A percentile compares a stretch with the other conserved stretches of the same genome.
Conservation (phyloP, 2,329 filamentous ascomycete genomes). For the Cladophialophora carrionii region DNA sequence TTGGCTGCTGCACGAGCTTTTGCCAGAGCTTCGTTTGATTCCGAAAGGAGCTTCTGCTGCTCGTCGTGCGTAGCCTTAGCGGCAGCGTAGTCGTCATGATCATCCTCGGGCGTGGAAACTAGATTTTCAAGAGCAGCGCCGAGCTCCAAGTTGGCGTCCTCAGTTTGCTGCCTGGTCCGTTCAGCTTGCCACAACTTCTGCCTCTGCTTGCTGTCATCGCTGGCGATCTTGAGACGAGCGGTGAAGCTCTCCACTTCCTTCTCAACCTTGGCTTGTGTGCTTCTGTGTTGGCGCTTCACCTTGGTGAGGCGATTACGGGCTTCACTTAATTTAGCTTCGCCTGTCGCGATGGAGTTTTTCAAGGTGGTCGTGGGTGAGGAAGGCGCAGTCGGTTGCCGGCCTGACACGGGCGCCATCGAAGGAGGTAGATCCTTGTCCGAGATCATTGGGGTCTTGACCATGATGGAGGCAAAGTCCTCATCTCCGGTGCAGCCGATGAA, state of each 20-base stretch:
- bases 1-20: conserved; percentile 56
- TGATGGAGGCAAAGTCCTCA: conserved; percentile 62
- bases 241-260: conserved; percentile 64
- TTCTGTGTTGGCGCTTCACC: conserved; percentile 64
- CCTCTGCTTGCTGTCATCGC: conserved; percentile 64
- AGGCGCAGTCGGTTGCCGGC: conserved; percentile 63
- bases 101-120: conserved; percentile 61
- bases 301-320: conserved; percentile 62
- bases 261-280: conserved; percentile 60
- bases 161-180: conserved; percentile 65
- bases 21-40: conserved; percentile 56
- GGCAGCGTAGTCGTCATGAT: conserved; percentile 56
- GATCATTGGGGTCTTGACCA: conserved; percentile 64
- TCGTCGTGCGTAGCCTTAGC: conserved; percentile 60
- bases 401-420: conserved; percentile 50
- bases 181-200: conserved; percentile 65
- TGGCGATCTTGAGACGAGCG: conserved; percentile 61
- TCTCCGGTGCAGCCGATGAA: conserved; percentile 62
- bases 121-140: conserved; percentile 59
- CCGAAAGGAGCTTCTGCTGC: conserved; percentile 56
- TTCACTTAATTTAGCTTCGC: conserved; percentile 64
- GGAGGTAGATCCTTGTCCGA: conserved; percentile 63
- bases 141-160: conserved; percentile 62
- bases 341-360: conserved; percentile 66
- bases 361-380: conserved; percentile 67